Evolutionary conservation across 1,139 yeast genomes (phyloP).

Genomic region (Scheffersomyces parashehatae): DNA sequence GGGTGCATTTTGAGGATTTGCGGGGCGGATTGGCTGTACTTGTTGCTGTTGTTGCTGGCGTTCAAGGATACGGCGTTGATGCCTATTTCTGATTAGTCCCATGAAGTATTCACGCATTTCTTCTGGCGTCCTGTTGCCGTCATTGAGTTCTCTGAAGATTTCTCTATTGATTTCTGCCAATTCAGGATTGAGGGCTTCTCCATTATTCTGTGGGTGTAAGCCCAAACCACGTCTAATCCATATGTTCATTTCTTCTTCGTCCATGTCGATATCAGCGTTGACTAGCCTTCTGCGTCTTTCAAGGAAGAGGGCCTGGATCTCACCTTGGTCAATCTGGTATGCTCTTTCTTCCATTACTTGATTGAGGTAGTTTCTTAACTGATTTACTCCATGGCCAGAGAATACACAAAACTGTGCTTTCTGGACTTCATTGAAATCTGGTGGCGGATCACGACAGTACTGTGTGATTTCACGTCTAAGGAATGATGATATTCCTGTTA

Average conservation of each 20-base stretch:
- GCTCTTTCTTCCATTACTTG: constrained; percentile 47
- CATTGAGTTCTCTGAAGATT: constrained; percentile 34
- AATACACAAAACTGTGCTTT: constrained; percentile 88
- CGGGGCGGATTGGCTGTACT: constrained; percentile 7
- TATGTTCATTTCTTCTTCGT: constrained; percentile 12
- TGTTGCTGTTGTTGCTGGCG: constrained; percentile 15
- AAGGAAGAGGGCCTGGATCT: constrained; percentile 33
- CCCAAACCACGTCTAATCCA: constrained; percentile 32
- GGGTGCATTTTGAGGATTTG: constrained; percentile 35
- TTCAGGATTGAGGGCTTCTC: constrained; percentile 20
- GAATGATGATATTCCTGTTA: constrained; percentile 89
- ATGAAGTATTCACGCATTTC: constrained; percentile 44
- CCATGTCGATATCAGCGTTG: constrained; percentile 16
- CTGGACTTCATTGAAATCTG: constrained; percentile 88
- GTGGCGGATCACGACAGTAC: constrained; percentile 93
- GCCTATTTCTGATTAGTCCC: constrained; percentile 31
- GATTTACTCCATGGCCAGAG: constrained; percentile 84
- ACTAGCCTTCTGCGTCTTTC: constrained; percentile 34
- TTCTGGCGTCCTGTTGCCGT: constrained; percentile 36
- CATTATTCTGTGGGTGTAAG: constrained; percentile 18
- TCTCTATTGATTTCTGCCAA: constrained; percentile 36
- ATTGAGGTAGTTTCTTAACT: constrained; percentile 62
- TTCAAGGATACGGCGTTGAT: constrained; percentile 24
- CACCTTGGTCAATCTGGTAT: constrained; percentile 42
- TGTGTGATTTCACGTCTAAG: constrained; percentile 81